phyloP scores from a whole-genome alignment of 441 rosid species.

The Geranium incanum region DNA sequence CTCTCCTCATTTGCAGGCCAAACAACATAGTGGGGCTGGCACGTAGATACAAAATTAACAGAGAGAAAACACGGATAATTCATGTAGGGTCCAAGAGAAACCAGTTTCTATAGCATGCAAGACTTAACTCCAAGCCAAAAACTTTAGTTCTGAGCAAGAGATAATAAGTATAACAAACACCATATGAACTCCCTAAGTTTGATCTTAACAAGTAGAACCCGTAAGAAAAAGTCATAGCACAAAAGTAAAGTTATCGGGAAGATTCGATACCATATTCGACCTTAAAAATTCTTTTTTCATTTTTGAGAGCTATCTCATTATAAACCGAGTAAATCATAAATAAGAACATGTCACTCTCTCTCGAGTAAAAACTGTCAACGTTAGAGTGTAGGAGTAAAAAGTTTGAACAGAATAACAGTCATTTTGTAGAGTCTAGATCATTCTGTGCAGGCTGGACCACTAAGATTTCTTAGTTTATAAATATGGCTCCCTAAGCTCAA shows the following conservation, averaged over 20 bases:
- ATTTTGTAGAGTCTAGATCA: conserved; percentile 36
- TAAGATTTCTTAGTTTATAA: conserved; percentile 24
- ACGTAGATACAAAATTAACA: no score
- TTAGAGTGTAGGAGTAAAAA: background rate
- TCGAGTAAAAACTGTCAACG: conserved; percentile 20
- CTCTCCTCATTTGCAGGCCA: no score
- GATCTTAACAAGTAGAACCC: background rate
- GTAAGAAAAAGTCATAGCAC: background rate
- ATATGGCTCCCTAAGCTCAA: conserved; percentile 15
- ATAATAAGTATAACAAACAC: no score
- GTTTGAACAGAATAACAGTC: conserved; percentile 25
- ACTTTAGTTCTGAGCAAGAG: no score
- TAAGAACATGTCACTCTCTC: conserved; percentile 4
- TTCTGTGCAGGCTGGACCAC: conserved; percentile 43
- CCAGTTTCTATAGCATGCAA: no score
- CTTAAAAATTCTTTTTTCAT: background rate
- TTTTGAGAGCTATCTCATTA: background rate
- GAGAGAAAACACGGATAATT: no score
- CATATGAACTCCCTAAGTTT: background rate
- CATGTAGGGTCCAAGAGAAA: no score
- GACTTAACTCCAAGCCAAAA: no score
- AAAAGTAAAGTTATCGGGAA: background rate
- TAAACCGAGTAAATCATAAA: background rate
- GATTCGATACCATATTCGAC: conserved; percentile 1
- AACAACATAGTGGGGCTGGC: no score